Base-by-base conservation (phyloP, 768 basidiomycete genomes). In the Kwoniella mangroviensis region DNA sequence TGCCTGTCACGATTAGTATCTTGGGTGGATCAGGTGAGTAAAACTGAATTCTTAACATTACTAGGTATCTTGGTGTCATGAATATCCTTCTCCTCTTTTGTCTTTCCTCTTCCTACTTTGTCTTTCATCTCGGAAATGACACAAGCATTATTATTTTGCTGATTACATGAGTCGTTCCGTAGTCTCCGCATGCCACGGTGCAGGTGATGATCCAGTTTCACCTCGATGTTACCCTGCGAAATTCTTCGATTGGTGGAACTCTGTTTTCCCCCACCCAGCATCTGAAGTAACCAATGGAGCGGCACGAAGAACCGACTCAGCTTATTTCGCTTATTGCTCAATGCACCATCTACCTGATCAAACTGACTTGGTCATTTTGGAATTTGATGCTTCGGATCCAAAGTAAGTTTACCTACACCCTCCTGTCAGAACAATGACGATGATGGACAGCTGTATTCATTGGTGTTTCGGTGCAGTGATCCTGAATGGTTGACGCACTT, bases 211-310 rank as follows among this genome's bases (percentile, higher is more conserved):
- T 79, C 93, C 92, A 9, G 86, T 97, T 60, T 89, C 93, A 0
- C 86, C 92, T 0, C 84, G 84, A 71, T 95, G 97, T 83, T 99
- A 98, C 84, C 96, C 97, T 0, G 89, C 93, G 22, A 88, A 88
- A 55, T 92, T 98, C 85, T 98, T 98, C 86, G 86, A 90, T 57
- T 99, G 97, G 96, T 97, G 96, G 92, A 94, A 95, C 84, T 88
- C 86, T 63, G 88, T 98, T n/a, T 99, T 99, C 84, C 97, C 97
- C 0, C 93, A 99, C 83, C 96, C 96, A 0, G 92, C 92, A 1
- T 93, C 94, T 2, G 95, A 98, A 82, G 88, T 99, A 74, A 99
- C 97, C 40, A 99, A 99, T 82, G 97, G 97, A 40, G 97, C 96
- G 3, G 92, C 95, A 88, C 88, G 95, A n/a, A 88, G 89, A 54